Conservation (phyloP, 805 yeast genomes). For the Zygotorulaspora chibaensis region DNA sequence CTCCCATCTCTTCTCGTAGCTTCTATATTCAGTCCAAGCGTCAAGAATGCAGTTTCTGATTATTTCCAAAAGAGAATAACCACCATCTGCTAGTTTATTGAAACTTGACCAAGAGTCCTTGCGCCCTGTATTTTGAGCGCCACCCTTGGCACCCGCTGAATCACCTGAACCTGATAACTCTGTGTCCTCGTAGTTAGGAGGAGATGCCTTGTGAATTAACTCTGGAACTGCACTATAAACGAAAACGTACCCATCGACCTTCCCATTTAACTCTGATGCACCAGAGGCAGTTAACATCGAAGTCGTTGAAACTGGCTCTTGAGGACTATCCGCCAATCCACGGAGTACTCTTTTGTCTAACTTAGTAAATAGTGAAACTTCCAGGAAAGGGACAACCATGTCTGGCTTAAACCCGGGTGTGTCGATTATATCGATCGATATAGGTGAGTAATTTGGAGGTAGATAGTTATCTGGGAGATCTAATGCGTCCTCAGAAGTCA, state of each 20-base stretch:
- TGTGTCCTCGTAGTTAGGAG: constrained; percentile 51
- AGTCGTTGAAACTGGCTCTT: constrained; percentile 57
- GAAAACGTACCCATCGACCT: constrained; percentile 68
- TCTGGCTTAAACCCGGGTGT: constrained; percentile 68
- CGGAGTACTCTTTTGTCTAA: constrained; percentile 54
- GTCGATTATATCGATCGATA: constrained; percentile 64
- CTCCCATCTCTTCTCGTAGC: constrained; percentile 54
- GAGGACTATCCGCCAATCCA: constrained; percentile 60
- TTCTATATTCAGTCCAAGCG: constrained; percentile 67
- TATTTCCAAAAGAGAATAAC: constrained; percentile 34
- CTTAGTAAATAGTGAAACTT: constrained; percentile 61
- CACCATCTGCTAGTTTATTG: constrained; percentile 24
- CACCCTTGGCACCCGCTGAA: constrained; percentile 9
- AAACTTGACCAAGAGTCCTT: constrained; percentile 14
- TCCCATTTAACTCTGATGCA: constrained; percentile 70
- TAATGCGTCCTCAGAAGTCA: constrained; percentile 1
- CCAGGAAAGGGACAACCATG: constrained; percentile 69
- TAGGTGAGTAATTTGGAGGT: constrained; percentile 55
- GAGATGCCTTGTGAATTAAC: constrained; percentile 36
- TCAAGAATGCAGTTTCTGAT: constrained; percentile 58
- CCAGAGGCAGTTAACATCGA: constrained; percentile 75
- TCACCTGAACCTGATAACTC: constrained; percentile 13
- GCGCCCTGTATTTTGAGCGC: neutral
- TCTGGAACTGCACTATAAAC: constrained; percentile 69
- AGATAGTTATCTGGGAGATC: constrained; percentile 31